A percentile compares a stretch with the other conserved stretches of the same genome.
These are phyloP conservation scores for Aureobasidium sp. DNA, from an alignment of 2,329 filamentous ascomycete species.

Conservation along the genomic window DNA sequence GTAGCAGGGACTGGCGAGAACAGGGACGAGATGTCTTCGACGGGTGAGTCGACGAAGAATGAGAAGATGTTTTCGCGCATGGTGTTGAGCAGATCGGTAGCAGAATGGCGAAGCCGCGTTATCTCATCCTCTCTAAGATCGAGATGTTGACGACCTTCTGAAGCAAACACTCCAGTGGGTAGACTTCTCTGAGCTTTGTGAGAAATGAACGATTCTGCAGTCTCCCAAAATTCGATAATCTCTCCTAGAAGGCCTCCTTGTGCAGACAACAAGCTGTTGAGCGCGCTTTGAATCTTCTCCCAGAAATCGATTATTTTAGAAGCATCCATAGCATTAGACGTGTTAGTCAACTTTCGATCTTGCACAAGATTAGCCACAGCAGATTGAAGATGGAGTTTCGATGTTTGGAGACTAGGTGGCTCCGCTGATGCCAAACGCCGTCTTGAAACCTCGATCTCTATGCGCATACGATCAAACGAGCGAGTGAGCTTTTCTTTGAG, in stretches of 20 bases:
- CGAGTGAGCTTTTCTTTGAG: conserved; percentile 77
- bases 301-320: conserved; percentile 80
- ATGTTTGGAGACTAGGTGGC: conserved; percentile 59
- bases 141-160: conserved; percentile 72
- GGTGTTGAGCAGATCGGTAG: conserved; percentile 73
- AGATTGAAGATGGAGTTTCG: conserved; percentile 69
- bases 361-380: conserved; percentile 51
- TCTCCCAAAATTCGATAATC: conserved; percentile 90
- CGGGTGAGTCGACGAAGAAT: conserved; percentile 81
- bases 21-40: conserved; percentile 82
- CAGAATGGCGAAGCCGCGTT: conserved; percentile 65
- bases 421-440: conserved; percentile 69
- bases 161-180: conserved; percentile 43
- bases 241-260: conserved; percentile 78
- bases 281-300: conserved; percentile 74
- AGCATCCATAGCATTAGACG: conserved; percentile 60
- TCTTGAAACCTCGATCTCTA: conserved; percentile 87
- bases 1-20: conserved; percentile 72
- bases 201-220: conserved; percentile 79
- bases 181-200: conserved; percentile 74
- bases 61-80: conserved; percentile 71
- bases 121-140: conserved; percentile 65
- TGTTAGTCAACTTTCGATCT: conserved; percentile 22
- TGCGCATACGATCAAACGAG: conserved; percentile 75
- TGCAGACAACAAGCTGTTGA: conserved; percentile 65